Conservation (phyloP, 768 basidiomycete species). For the Mycena sanguinolenta region DNA sequence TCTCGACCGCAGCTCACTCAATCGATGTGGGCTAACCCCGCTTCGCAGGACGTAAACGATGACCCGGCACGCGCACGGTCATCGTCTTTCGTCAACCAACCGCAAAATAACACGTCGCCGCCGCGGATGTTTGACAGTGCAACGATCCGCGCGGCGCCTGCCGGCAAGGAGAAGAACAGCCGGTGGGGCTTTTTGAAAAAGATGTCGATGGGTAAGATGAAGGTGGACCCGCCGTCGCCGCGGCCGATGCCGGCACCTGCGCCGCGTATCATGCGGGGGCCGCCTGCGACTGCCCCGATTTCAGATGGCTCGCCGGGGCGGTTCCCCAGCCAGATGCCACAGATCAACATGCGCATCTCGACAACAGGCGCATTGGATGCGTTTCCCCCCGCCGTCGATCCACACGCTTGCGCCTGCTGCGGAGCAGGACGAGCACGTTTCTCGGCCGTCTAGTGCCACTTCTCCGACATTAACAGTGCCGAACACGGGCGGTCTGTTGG, state of each 20-base stretch:
- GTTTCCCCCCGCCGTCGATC: constrained; percentile 41
- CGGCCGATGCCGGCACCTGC: constrained; percentile 50
- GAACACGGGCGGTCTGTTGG: constrained; percentile 57
- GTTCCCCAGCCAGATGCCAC: constrained; percentile 62
- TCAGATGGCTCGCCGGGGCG: constrained; percentile 48
- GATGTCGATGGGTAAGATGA: constrained; percentile 97
- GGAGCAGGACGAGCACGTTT: constrained; percentile 36
- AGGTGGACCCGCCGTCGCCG: constrained; percentile 68
- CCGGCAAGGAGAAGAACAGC: constrained; percentile 71
- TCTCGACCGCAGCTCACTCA: constrained; percentile 58
- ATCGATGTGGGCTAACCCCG: constrained; percentile 66
- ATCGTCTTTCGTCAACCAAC: constrained; percentile 2
- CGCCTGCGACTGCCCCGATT: constrained; percentile 42
- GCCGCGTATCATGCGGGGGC: constrained; percentile 47
- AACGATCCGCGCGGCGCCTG: constrained; percentile 36
- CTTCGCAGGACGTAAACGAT: constrained; percentile 33
- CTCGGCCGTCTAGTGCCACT: constrained; percentile 42
- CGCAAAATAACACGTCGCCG: constrained; percentile 30
- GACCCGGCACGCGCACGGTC: neutral
- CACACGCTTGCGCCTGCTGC: constrained; percentile 34
- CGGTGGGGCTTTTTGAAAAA: constrained; percentile 98
- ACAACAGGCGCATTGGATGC: constrained; percentile 74
- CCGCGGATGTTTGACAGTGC: constrained; percentile 19
- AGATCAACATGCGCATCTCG: constrained; percentile 80
- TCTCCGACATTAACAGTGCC: constrained; percentile 38